Conservation (phyloP, 2,329 filamentous ascomycete genomes). For the Blumeria hordei region DNA sequence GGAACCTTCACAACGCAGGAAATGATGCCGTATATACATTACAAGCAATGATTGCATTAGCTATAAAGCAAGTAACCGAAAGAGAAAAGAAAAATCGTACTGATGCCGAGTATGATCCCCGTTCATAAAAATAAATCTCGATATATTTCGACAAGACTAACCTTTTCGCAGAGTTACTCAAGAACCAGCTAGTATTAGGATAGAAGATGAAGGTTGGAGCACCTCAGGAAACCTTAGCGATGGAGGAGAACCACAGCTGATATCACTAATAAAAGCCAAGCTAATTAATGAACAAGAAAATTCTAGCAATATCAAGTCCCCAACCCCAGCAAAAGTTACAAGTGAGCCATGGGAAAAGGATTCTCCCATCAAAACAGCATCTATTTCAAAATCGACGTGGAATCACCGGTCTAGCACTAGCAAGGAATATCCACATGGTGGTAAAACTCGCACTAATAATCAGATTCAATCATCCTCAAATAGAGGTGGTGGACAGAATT, state of each 20-base stretch:
- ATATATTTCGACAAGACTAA: not conserved
- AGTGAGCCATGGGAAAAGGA: no score
- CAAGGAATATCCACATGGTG: no score
- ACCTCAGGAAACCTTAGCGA: slow-evolving; percentile 10
- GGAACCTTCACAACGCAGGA: slow-evolving; percentile 61
- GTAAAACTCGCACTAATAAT: no score
- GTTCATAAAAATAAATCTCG: not conserved
- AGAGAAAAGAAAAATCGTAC: slow-evolving; percentile 2
- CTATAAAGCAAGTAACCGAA: slow-evolving; percentile 16
- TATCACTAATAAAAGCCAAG: no score
- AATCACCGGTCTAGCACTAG: no score
- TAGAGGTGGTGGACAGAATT: no score
- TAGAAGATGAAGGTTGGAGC: slow-evolving; percentile 8
- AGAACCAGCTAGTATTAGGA: not conserved
- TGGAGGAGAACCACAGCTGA: slow-evolving; percentile 3
- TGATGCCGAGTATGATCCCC: not conserved
- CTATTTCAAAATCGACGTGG: no score
- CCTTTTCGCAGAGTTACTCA: not conserved
- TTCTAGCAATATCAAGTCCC: no score
- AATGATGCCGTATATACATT: slow-evolving; percentile 71
- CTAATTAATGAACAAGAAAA: no score
- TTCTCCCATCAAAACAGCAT: no score
- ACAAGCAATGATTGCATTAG: slow-evolving; percentile 43
- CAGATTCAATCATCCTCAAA: no score
- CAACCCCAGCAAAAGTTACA: no score